Conservation (phyloP, 2,329 filamentous ascomycete species). For the Cladosporium sp. region DNA sequence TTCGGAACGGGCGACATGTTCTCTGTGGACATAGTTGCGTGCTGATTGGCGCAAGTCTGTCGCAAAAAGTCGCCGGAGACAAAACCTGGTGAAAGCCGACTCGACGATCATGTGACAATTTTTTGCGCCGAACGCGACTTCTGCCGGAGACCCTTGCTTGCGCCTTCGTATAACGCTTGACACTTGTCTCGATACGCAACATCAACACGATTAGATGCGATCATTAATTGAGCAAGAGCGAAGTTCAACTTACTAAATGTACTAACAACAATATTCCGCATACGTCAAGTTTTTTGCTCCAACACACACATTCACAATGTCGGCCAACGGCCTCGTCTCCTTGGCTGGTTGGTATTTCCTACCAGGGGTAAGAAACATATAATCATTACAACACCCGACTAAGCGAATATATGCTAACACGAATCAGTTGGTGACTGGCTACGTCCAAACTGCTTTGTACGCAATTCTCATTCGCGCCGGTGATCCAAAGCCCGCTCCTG, state of each 20-base stretch:
- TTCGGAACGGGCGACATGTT: conserved; percentile 10
- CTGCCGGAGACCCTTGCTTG: conserved; percentile 6
- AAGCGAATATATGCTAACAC: background rate
- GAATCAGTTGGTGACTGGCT: conserved; percentile 67
- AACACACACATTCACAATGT: conserved; percentile 25
- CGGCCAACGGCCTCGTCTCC: conserved; percentile 52
- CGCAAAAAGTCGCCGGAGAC: conserved; percentile 18
- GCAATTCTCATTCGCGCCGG: conserved; percentile 85
- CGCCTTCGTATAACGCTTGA: background rate
- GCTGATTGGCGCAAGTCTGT: conserved; percentile 14
- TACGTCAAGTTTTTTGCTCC: background rate
- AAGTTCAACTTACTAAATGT: background rate
- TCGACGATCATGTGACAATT: conserved; percentile 15
- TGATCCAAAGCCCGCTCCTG: conserved; percentile 70
- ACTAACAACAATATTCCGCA: background rate
- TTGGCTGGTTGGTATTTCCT: conserved; percentile 63
- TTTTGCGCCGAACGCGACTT: conserved; percentile 20
- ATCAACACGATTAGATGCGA: background rate
- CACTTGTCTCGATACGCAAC: background rate
- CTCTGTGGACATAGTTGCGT: conserved; percentile 16
- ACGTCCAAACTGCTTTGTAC: conserved; percentile 81
- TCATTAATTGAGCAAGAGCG: background rate
- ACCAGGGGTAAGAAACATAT: conserved; percentile 52
- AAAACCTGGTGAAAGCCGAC: conserved; percentile 15
- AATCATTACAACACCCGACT: background rate